Base-by-base conservation (phyloP, 345 rosid species). In the Camelina hispida region DNA sequence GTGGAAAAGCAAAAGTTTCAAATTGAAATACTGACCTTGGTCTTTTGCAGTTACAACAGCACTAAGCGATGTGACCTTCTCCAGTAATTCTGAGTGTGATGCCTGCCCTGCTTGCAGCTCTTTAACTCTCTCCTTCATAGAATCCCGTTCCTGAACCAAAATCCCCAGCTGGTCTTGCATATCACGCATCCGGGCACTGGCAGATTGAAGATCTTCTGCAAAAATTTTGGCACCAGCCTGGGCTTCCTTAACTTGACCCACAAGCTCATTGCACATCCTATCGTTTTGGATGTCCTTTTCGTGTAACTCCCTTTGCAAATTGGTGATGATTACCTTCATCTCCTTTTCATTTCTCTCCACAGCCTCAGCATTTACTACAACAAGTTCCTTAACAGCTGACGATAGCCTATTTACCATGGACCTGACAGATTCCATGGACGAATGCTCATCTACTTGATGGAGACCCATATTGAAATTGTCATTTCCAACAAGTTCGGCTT, bases 241-340 rank as follows among this genome's bases (percentile, higher is more conserved):
- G 76, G 97, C 99, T 84, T 82, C 84, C 85, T 88, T 95, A 71
- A 92, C 89, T 90, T 95, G 99, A 85, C 77, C 75, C 28, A 87
- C 93, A 16, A 95, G 91, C 69, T 95, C 99, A 84, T 72, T 76
- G 88, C 91, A 90, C 68, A 87, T 87, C 80, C 85, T 81, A 62
- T 95, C 97, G 72, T 79, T 88, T 71, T 89, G 94, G 59, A 89
- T 74, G 69, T 91, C 91, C 78, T 94, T 95, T 86, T 95, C 99
- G 70, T 87, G 93, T n/a, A 95, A 87, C 86, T 87, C 93, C 78
- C 82, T 90, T 84, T 83, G 93, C 88, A 90, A 84, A 82, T 85
- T 86, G 76, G 86, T 79, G 34, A 88, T 85, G 50, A 81, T 85
- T 7, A 68, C 54, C 80, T 87, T 88, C 95, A 87, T 86, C 80